Conservation (phyloP, 129 eudicot species). For the Artemisia tridentata region DNA sequence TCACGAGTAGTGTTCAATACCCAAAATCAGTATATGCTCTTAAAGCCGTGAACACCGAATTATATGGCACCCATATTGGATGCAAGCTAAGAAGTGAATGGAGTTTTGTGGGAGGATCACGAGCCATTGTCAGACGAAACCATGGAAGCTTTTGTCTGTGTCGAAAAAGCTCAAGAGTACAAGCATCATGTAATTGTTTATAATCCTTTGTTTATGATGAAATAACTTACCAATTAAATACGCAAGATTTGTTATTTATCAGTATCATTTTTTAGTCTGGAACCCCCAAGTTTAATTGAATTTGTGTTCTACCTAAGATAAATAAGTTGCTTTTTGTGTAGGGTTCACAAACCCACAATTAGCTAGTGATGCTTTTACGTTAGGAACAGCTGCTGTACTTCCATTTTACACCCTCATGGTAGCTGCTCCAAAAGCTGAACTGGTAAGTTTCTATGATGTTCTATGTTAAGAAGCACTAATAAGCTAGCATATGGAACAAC, state of each 20-base stretch:
- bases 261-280: neutral
- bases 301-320: neutral
- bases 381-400: slow-evolving; percentile 92
- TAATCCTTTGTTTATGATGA: slow-evolving; percentile 5
- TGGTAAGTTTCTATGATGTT: slow-evolving; percentile 7
- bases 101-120: slow-evolving; percentile 58
- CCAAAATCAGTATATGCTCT: slow-evolving; percentile 24
- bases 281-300: neutral
- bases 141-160: slow-evolving; percentile 21
- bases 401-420: slow-evolving; percentile 94
- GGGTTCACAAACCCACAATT: slow-evolving; percentile 57
- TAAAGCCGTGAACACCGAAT: slow-evolving; percentile 32
- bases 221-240: neutral
- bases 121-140: slow-evolving; percentile 33
- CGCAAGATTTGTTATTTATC: neutral
- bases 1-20: slow-evolving; percentile 17
- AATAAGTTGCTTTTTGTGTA: slow-evolving; percentile 24
- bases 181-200: slow-evolving; percentile 60
- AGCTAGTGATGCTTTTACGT: slow-evolving; percentile 71
- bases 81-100: slow-evolving; percentile 28
- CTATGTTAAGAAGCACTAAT: neutral
- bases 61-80: slow-evolving; percentile 28
- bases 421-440: slow-evolving; percentile 80
- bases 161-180: slow-evolving; percentile 36
- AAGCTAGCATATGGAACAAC: neutral